Conservation (phyloP, 2,329 filamentous ascomycete genomes). For the Paradendryphiella salina region DNA sequence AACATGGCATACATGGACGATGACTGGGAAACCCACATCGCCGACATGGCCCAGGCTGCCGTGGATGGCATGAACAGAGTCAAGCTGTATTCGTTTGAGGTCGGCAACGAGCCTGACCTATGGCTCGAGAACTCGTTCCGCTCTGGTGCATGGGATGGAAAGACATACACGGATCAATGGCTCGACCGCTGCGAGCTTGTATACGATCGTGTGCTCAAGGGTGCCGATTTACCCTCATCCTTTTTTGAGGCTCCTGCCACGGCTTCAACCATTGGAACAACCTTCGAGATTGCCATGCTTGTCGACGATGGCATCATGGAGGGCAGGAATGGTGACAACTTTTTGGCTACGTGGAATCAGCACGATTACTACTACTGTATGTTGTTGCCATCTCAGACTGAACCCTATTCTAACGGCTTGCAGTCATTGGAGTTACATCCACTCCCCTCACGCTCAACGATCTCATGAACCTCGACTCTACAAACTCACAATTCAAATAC, state of each 20-base stretch:
- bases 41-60: constrained; percentile 48
- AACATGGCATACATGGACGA: constrained; percentile 54
- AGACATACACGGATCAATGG: constrained; percentile 53
- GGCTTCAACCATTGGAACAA: constrained; percentile 56
- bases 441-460: constrained; percentile 51
- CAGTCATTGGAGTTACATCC: constrained; percentile 53
- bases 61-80: constrained; percentile 45
- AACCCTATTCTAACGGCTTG: constrained; percentile 17
- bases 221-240: constrained; percentile 45
- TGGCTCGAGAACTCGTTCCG: constrained; percentile 53
- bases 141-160: constrained; percentile 50
- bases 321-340: constrained; percentile 43
- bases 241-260: constrained; percentile 57
- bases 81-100: constrained; percentile 49
- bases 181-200: constrained; percentile 51
- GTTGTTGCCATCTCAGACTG: constrained; percentile 2
- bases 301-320: constrained; percentile 47
- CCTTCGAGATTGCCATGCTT: constrained; percentile 53
- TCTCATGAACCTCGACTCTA: constrained; percentile 53
- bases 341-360: constrained; percentile 55
- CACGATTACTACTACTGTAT: constrained; percentile 58
- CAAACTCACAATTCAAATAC: constrained; percentile 53
- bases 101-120: constrained; percentile 52
- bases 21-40: constrained; percentile 52
- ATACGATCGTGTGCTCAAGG: constrained; percentile 52